Evolutionary conservation across 805 yeast species (phyloP).

Genomic region (Starmerella sp.): DNA sequence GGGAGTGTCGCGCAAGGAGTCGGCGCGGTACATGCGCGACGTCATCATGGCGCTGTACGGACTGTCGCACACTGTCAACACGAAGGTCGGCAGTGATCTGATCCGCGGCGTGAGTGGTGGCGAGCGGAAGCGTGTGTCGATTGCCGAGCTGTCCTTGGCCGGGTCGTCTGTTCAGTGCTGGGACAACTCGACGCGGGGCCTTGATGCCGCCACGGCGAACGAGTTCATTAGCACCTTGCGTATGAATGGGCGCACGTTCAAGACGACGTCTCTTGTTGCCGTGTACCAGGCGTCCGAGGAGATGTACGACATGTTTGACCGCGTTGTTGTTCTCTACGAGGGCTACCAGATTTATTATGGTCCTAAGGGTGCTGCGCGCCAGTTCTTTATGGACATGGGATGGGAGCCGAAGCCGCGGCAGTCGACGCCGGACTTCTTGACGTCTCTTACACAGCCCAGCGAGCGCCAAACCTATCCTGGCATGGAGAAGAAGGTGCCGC

Average conservation of each 20-base stretch:
- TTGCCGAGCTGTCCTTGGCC: slow-evolving; percentile 62
- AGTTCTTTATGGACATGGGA: slow-evolving; percentile 55
- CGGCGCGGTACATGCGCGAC: slow-evolving; percentile 39
- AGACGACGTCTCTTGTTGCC: slow-evolving; percentile 52
- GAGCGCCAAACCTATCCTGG: slow-evolving; percentile 45
- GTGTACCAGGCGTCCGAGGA: slow-evolving; percentile 61
- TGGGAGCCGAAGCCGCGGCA: slow-evolving; percentile 52
- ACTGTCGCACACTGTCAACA: slow-evolving; percentile 45
- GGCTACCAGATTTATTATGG: slow-evolving; percentile 60
- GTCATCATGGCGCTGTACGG: slow-evolving; percentile 47
- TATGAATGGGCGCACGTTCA: slow-evolving; percentile 43
- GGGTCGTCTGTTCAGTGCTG: slow-evolving; percentile 57
- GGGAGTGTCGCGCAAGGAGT: slow-evolving; percentile 37
- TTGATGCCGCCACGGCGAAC: slow-evolving; percentile 74
- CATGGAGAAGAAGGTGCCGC: slow-evolving; percentile 43
- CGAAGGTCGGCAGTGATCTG: slow-evolving; percentile 51
- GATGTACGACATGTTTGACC: slow-evolving; percentile 52
- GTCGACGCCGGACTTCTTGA: slow-evolving; percentile 60
- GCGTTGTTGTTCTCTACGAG: slow-evolving; percentile 47
- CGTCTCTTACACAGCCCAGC: slow-evolving; percentile 56
- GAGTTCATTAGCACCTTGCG: slow-evolving; percentile 61
- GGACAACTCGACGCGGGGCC: slow-evolving; percentile 80
- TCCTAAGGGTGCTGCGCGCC: slow-evolving; percentile 41
- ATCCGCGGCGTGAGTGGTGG: slow-evolving; percentile 76
- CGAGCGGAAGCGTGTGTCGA: slow-evolving; percentile 74